Percentiles rank a stretch among this genome's conserved stretches.
phyloP scores from a whole-genome alignment of 78 protist genomes.

The Emiliania huxleyi region DNA sequence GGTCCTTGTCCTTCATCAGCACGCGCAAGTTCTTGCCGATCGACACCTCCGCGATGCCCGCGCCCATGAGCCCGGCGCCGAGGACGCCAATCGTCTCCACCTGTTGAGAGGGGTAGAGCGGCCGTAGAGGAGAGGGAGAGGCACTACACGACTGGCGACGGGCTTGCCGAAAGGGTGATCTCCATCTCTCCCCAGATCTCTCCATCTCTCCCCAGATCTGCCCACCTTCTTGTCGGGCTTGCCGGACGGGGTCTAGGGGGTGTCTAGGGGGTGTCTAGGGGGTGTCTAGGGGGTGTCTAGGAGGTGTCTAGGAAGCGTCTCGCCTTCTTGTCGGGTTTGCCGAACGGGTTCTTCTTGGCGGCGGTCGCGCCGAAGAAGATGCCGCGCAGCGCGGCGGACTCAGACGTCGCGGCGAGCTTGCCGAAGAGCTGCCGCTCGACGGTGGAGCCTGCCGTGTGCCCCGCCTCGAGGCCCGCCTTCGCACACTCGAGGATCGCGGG shows the following conservation, averaged over 20 bases:
- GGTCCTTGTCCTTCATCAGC: conserved; percentile 48
- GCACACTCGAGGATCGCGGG: conserved; percentile 58
- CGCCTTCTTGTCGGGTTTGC: conserved; percentile 8
- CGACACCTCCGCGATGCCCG: conserved; percentile 71
- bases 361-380: conserved; percentile 60
- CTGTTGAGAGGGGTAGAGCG: too few relatives aligned
- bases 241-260: too few relatives aligned
- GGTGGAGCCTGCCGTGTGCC: conserved; percentile 20
- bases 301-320: too few relatives aligned
- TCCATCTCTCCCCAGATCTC: too few relatives aligned
- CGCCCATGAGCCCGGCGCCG: conserved; percentile 90
- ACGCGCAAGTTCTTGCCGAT: conserved; percentile 44
- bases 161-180: too few relatives aligned
- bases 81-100: conserved; percentile 59
- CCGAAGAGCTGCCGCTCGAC: conserved; percentile 68
- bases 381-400: conserved; percentile 50
- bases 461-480: conserved; percentile 27
- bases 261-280: too few relatives aligned
- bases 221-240: too few relatives aligned
- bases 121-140: too few relatives aligned
- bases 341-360: conserved; percentile 56
- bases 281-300: too few relatives aligned
- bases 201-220: too few relatives aligned
- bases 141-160: too few relatives aligned
- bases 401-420: conserved; percentile 55